Evolutionary conservation across 139 green algal genomes (phyloP), one percentile per base, ranked within the genome.

Genomic region (Axilococcus clingmanii): DNA sequence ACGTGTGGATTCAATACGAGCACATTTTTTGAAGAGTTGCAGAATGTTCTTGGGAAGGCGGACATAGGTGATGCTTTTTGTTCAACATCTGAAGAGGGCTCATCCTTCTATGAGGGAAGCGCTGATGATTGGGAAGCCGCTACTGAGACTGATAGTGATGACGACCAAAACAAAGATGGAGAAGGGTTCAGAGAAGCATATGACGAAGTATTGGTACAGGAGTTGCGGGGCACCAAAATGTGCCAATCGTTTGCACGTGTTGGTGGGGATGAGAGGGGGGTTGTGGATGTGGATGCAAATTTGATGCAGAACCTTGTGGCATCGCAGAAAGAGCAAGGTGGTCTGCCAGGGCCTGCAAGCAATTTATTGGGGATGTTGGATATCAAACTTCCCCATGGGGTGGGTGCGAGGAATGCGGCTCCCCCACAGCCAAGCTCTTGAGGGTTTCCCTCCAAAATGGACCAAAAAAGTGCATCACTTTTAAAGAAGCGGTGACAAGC

Each of bases 261-360:
- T 40, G 58, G 22, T 17, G 36, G 22, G 19, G 36, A n/a, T 24
- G 22, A 17, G n/a, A 43, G 19, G 36, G 22, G 22, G 11, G 71
- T 70, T 2, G 23, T 91, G 15, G 74, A 91, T 40, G 24, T 91
- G 11, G 82, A 91, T 34, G 8, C 80, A 4, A 92, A 91, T 45
- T 41, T 91, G 50, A 65, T 91, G 28, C 69, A 71, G 40, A 88
- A 63, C 45, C 38, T 91, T 55, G 45, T 91, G 36, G 65, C 72
- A 8, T 88, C 76, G 0, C 93, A 84, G 20, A 48, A 63, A 5
- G 53, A 60, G 11, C 81, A 91, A 62, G 55, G 74, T 15, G 82
- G 82, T 24, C 52, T 93, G 57, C 67, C 82, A 7, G 82, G 82
- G 4, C 82, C 82, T 19, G 82, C 79, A 2, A 74, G 80, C 52